Conservation (phyloP, 306 rosid species). For the Ormosia semicastrata region DNA sequence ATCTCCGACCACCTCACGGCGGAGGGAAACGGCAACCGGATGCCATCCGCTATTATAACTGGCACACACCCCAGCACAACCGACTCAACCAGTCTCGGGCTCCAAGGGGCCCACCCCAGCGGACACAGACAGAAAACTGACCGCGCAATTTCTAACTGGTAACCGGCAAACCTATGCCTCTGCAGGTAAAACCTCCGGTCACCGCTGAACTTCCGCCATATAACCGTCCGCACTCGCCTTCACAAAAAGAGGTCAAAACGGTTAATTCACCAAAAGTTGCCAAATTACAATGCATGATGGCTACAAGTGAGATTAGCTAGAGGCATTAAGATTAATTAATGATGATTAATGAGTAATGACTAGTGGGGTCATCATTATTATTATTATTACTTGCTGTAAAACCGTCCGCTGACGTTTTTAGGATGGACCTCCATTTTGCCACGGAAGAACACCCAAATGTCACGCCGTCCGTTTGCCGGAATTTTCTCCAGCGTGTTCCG, state of each 20-base stretch:
- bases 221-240: slow-evolving; percentile 65
- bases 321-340: background rate
- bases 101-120: slow-evolving; percentile 89
- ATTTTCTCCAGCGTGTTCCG: slow-evolving; percentile 32
- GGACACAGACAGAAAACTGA: slow-evolving; percentile 73
- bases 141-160: slow-evolving; percentile 65
- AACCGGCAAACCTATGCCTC: slow-evolving; percentile 61
- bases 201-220: slow-evolving; percentile 54
- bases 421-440: slow-evolving; percentile 86
- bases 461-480: slow-evolving; percentile 50
- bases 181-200: slow-evolving; percentile 59
- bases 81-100: slow-evolving; percentile 76
- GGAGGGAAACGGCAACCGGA: slow-evolving; percentile 53
- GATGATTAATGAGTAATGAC: background rate
- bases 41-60: slow-evolving; percentile 65
- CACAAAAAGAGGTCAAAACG: background rate
- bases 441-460: slow-evolving; percentile 70
- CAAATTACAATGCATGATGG: background rate
- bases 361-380: background rate
- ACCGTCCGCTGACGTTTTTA: slow-evolving; percentile 69
- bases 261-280: background rate
- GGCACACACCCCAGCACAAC: slow-evolving; percentile 73
- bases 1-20: slow-evolving; percentile 67
- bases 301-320: background rate
- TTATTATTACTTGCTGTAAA: slow-evolving; percentile 67